Conservation (phyloP, 176 grass and related monocot species). For the Oryza glaberrima region DNA sequence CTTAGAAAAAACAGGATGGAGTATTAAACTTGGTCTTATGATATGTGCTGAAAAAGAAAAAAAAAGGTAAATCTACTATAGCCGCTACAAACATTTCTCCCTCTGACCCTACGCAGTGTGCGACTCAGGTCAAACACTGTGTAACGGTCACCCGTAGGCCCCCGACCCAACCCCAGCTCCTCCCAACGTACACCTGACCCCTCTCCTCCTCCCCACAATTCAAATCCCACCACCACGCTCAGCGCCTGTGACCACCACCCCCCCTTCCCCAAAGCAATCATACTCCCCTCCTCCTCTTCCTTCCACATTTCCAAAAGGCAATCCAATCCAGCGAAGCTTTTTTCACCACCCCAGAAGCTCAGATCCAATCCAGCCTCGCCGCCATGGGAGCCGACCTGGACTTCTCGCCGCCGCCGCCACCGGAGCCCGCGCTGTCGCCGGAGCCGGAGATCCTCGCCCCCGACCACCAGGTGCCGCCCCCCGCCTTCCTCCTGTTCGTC, state of each 20-base stretch:
- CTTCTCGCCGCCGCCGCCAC: slow-evolving; percentile 13
- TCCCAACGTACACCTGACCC: slow-evolving; percentile 17
- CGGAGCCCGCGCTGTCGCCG: slow-evolving; percentile 26
- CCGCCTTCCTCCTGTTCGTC: no score
- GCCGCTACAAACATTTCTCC: not conserved
- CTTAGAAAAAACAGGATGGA: no score
- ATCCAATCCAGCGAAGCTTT: slow-evolving; percentile 5
- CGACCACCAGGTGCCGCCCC: not conserved
- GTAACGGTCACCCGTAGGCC: not conserved
- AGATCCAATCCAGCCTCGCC: slow-evolving; percentile 7
- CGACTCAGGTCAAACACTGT: not conserved
- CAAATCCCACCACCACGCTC: slow-evolving; percentile 17
- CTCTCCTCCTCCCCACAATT: not conserved
- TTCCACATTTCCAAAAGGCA: not conserved
- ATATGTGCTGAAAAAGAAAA: no score
- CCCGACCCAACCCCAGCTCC: not conserved
- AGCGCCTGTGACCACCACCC: not conserved
- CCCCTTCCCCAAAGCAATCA: not conserved
- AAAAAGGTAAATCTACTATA: no score
- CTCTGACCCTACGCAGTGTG: not conserved
- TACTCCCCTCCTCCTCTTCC: not conserved
- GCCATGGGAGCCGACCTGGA: not conserved
- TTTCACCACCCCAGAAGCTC: not conserved
- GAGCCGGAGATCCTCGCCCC: slow-evolving; percentile 12
- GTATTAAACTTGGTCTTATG: no score